Evolutionary conservation across 305 asterid genomes (phyloP).

Genomic region (Fraxinus sp.): DNA sequence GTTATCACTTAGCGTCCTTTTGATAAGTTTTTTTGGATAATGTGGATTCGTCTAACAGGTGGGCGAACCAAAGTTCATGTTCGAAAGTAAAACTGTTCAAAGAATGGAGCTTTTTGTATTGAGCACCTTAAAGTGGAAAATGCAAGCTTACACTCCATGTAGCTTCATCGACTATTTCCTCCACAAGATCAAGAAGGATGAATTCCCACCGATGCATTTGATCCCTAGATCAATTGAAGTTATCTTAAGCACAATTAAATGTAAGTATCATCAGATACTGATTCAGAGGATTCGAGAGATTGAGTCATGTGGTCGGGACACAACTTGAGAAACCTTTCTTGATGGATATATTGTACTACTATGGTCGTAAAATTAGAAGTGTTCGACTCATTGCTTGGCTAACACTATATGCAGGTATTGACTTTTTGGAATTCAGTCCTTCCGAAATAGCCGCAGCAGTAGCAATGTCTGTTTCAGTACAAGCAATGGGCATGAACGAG

Average conservation of each 20-base stretch:
- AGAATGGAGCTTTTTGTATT: conserved; percentile 71
- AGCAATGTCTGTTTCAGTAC: conserved; percentile 48
- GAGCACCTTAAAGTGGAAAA: conserved; percentile 56
- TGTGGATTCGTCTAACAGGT: conserved; percentile 42
- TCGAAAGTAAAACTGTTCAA: conserved; percentile 53
- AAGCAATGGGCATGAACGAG: conserved; percentile 42
- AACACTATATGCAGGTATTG: conserved; percentile 66
- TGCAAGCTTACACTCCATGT: conserved; percentile 63
- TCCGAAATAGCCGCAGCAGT: conserved; percentile 79
- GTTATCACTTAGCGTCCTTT: not conserved
- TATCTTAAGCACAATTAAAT: conserved; percentile 49
- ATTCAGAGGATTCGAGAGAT: not conserved
- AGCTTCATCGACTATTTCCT: conserved; percentile 61
- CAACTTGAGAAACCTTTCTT: not conserved
- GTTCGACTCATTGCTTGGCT: conserved; percentile 30
- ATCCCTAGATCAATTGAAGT: conserved; percentile 45
- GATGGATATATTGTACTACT: not conserved
- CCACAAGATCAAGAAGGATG: conserved; percentile 39
- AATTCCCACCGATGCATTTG: conserved; percentile 26
- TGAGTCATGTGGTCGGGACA: not conserved
- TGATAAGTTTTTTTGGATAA: not conserved
- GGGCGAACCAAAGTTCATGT: conserved; percentile 45
- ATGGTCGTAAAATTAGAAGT: not conserved
- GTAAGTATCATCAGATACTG: conserved; percentile 23
- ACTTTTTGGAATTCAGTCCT: conserved; percentile 78